These are phyloP conservation scores for Ogataea methanolica DNA, from an alignment of 805 yeast genomes.

Conservation along the genomic window DNA sequence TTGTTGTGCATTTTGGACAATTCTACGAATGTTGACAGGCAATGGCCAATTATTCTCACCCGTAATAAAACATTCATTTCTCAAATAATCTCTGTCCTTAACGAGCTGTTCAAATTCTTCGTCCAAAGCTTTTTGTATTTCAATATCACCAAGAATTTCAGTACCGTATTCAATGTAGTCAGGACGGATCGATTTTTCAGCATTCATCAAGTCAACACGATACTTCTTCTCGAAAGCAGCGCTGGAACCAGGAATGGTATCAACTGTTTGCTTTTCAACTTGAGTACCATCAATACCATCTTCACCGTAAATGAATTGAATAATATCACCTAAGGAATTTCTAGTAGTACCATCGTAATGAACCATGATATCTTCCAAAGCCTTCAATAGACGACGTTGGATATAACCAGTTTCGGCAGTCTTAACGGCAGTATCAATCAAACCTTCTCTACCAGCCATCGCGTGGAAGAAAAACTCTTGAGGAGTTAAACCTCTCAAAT, in stretches of 20 bases:
- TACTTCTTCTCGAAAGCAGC: slow-evolving; percentile 76
- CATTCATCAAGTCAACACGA: slow-evolving; percentile 79
- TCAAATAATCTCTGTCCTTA: slow-evolving; percentile 72
- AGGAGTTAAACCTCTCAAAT: slow-evolving; percentile 94
- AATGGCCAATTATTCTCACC: slow-evolving; percentile 98
- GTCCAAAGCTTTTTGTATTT: slow-evolving; percentile 75
- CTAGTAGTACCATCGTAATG: slow-evolving; percentile 98
- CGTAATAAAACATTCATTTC: slow-evolving; percentile 76
- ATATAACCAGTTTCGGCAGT: slow-evolving; percentile 99
- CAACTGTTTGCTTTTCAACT: slow-evolving; percentile 93
- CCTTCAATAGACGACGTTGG: slow-evolving; percentile 96
- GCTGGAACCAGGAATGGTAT: slow-evolving; percentile 92
- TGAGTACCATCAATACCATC: slow-evolving; percentile 99
- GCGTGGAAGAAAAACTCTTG: slow-evolving; percentile 99
- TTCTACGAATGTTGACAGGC: slow-evolving; percentile 95
- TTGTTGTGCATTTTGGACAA: slow-evolving; percentile 94
- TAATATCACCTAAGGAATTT: slow-evolving; percentile 93
- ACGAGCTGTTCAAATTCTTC: slow-evolving; percentile 76
- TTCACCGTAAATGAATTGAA: slow-evolving; percentile 97
- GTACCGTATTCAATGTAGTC: slow-evolving; percentile 81
- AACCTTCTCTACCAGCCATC: slow-evolving; percentile 99
- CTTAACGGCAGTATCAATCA: slow-evolving; percentile 98
- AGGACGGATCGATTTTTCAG: slow-evolving; percentile 60
- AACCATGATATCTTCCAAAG: slow-evolving; percentile 95
- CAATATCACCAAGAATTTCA: slow-evolving; percentile 85